phyloP scores from a whole-genome alignment of 352 stramenopile genomes.

The Pythium chondricola region DNA sequence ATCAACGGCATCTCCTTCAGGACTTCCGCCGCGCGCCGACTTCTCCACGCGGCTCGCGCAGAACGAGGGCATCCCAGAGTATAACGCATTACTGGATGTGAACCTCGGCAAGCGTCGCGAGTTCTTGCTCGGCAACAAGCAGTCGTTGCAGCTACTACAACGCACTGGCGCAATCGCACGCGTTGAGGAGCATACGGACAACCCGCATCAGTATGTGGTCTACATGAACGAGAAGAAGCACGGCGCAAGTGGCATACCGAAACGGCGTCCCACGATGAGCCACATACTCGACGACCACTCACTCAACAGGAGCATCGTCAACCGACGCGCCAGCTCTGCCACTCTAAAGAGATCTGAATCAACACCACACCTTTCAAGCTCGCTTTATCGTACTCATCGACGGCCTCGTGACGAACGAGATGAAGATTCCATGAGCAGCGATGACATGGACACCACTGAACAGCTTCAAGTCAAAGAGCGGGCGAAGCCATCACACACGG shows the following conservation, averaged over 20 bases:
- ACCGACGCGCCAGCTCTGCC: too few species aligned
- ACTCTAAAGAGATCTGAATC: constrained; percentile 7
- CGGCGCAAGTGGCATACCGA: constrained; percentile 3
- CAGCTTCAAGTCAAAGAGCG: neutral
- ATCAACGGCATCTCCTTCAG: neutral
- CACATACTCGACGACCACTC: too few species aligned
- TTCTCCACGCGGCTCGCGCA: constrained; percentile 67
- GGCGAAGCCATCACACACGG: neutral
- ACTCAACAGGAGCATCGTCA: too few species aligned
- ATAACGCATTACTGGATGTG: constrained; percentile 62
- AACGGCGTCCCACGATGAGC: neutral
- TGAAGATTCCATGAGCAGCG: constrained; percentile 1
- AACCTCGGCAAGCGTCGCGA: constrained; percentile 57
- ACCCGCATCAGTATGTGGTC: constrained; percentile 69
- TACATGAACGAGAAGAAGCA: constrained; percentile 39
- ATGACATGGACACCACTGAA: neutral
- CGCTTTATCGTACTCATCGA: too few species aligned
- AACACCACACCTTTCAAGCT: too few species aligned
- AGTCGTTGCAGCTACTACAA: constrained; percentile 49
- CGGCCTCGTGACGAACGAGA: neutral
- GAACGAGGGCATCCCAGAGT: constrained; percentile 58
- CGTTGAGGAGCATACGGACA: constrained; percentile 36
- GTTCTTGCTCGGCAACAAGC: constrained; percentile 55
- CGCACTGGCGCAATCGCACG: constrained; percentile 55
- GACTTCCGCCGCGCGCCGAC: neutral